phyloP scores from a whole-genome alignment of 768 basidiomycete species.

The Mrakia gelida region DNA sequence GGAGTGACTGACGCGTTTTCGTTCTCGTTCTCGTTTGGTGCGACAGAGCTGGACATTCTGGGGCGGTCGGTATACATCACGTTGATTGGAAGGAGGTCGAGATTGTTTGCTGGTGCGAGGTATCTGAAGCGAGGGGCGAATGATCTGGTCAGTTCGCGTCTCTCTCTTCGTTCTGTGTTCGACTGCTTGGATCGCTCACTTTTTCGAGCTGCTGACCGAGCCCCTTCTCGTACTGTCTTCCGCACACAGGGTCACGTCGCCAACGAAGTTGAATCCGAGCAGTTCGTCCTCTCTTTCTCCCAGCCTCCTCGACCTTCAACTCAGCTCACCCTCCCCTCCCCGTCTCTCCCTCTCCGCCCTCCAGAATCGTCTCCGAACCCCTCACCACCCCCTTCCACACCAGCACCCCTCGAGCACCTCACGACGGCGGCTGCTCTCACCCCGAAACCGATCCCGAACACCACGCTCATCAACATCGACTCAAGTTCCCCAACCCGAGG shows the following conservation, averaged over 20 bases:
- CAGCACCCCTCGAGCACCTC: slow-evolving; percentile 49
- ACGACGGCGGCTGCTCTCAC: background rate
- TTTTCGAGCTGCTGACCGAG: too few relatives aligned
- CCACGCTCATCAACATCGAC: background rate
- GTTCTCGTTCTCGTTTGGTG: background rate
- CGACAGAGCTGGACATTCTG: slow-evolving; percentile 79
- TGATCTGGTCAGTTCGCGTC: slow-evolving; percentile 59
- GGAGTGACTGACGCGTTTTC: background rate
- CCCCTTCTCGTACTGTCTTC: too few relatives aligned
- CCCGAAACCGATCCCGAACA: background rate
- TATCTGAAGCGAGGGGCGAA: slow-evolving; percentile 93
- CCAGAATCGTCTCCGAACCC: slow-evolving; percentile 74
- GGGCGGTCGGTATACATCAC: slow-evolving; percentile 88
- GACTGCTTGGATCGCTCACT: too few relatives aligned
- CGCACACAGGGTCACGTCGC: slow-evolving; percentile 83
- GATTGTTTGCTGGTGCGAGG: slow-evolving; percentile 91
- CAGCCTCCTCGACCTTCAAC: background rate
- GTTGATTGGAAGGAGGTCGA: slow-evolving; percentile 86
- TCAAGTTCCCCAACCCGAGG: slow-evolving; percentile 53
- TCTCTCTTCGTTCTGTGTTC: too few relatives aligned
- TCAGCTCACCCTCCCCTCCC: background rate
- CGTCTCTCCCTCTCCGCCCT: background rate
- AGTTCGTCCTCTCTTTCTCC: slow-evolving; percentile 42
- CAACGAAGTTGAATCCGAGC: slow-evolving; percentile 98
- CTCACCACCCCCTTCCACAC: slow-evolving; percentile 84